Conservation (phyloP, 192 early-diverging fungal species). For the Coemansia sp. region DNA sequence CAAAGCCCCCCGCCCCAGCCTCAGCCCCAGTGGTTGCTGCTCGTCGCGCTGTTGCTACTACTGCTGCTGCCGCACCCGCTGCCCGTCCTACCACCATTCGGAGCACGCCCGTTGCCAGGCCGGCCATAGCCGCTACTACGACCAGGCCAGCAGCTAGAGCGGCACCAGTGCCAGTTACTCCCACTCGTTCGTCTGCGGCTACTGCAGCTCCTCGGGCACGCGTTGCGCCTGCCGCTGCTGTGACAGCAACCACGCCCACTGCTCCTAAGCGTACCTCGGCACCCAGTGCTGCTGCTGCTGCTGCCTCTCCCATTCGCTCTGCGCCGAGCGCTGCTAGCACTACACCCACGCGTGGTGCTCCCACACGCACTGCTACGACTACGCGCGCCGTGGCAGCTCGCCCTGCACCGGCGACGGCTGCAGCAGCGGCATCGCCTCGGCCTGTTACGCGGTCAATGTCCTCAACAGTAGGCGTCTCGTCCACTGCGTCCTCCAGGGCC, state of each 20-base stretch:
- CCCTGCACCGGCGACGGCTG: neutral
- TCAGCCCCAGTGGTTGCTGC: neutral
- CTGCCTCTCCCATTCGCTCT: neutral
- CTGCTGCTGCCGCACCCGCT: neutral
- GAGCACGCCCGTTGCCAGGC: neutral
- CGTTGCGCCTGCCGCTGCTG: neutral
- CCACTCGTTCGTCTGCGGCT: neutral
- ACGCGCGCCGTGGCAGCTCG: neutral
- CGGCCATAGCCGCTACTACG: neutral
- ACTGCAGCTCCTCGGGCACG: neutral
- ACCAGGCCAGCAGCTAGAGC: neutral
- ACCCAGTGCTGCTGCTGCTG: neutral
- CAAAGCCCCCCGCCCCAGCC: neutral
- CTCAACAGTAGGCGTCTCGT: neutral
- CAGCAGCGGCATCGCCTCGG: neutral
- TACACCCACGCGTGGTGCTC: neutral
- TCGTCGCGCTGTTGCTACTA: neutral
- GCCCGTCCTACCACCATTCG: neutral
- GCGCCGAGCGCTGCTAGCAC: neutral
- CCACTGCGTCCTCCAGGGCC: constrained; percentile 32
- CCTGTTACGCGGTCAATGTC: constrained; percentile 12
- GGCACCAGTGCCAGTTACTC: neutral
- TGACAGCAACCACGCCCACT: neutral
- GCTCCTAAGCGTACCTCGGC: neutral
- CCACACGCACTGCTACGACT: neutral